Base-by-base conservation (phyloP, 164 flowering plant species). In the Stephania japonica region DNA sequence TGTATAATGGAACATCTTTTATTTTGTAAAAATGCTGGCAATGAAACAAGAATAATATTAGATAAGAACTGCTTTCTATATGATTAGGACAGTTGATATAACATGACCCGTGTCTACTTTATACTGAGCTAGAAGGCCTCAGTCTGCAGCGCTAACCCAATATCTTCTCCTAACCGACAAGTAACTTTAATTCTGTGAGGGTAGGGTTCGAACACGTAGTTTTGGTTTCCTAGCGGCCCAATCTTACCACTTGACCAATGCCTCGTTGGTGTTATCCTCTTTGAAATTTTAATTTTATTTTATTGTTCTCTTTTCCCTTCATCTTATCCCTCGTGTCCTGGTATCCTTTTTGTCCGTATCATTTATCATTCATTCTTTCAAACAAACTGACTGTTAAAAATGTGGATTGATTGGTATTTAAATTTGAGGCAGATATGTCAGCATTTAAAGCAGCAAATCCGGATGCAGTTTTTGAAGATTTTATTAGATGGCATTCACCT, bases 381-480 rank as follows among this genome's bases (percentile, higher is more conserved):
- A 62, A 62, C 18, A 42, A 42, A 7, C 24, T 64, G 25, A 5
- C 59, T 21, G 12, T 13, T 24, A 18, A 41, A 18, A 27, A 66
- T 65, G n/a, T 50, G 25, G 65, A 66, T 24, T 27, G 70, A 42
- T 9, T 42, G 24, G 5, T 72, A 44, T 69, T 32, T n/a, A 44
- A 56, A 50, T 59, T 73, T 76, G 73, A 59, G 82, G 49, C 77
- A 96, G 99, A 96, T 73, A 96, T 96, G 99, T 91, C 98, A 64
- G 99, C 98, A 74, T 96, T 96, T 76, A 96, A 93, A 84, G 99
- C 97, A 10, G 98, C 98, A 75, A 96, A 96, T 76, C 98, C 98
- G 18, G 91, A 85, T 76, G 95, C 95, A 75, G 83, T 86, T 43
- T 96, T 93, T 83, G 98, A 96, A 87, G 98, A 96, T 83, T 93